Conservation (phyloP, 1,139 yeast genomes). For the Schizosaccharomyces versatilis region DNA sequence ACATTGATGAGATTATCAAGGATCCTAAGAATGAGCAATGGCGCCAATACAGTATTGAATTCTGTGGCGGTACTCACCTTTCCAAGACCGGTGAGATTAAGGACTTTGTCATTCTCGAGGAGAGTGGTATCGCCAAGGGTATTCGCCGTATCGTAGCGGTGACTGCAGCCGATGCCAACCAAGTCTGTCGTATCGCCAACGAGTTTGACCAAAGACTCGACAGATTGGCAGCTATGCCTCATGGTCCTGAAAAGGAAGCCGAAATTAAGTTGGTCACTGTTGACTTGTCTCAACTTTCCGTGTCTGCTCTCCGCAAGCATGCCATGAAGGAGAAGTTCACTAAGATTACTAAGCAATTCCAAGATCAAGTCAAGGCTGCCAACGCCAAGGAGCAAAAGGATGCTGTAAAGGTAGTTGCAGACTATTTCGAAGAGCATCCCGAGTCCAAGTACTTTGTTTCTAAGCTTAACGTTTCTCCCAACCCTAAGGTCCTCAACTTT, state of each 20-base stretch:
- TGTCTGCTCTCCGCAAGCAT: slow-evolving; percentile 64
- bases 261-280: slow-evolving; percentile 67
- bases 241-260: slow-evolving; percentile 55
- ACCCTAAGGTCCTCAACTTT: slow-evolving; percentile 85
- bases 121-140: slow-evolving; percentile 95
- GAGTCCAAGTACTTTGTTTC: slow-evolving; percentile 35
- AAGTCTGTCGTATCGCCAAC: slow-evolving; percentile 61
- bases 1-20: slow-evolving; percentile 57
- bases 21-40: slow-evolving; percentile 55
- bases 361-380: slow-evolving; percentile 66
- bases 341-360: slow-evolving; percentile 62
- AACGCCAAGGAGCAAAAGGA: slow-evolving; percentile 75
- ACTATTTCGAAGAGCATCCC: slow-evolving; percentile 33
- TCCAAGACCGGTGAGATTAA: slow-evolving; percentile 80
- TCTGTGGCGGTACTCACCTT: slow-evolving; percentile 98
- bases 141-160: slow-evolving; percentile 94
- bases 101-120: slow-evolving; percentile 73
- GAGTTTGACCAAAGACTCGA: slow-evolving; percentile 44
- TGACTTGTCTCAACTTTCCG: slow-evolving; percentile 53
- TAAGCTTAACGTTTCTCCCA: slow-evolving; percentile 49
- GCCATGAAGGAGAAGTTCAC: slow-evolving; percentile 51
- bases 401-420: slow-evolving; percentile 57
- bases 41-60: slow-evolving; percentile 63
- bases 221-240: slow-evolving; percentile 31
- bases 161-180: slow-evolving; percentile 74